A percentile compares a stretch with the other conserved stretches of the same genome.
These are phyloP conservation scores for Heterobasidion occidentale DNA, from an alignment of 1,284 basidiomycete species.

Conservation along the genomic window DNA sequence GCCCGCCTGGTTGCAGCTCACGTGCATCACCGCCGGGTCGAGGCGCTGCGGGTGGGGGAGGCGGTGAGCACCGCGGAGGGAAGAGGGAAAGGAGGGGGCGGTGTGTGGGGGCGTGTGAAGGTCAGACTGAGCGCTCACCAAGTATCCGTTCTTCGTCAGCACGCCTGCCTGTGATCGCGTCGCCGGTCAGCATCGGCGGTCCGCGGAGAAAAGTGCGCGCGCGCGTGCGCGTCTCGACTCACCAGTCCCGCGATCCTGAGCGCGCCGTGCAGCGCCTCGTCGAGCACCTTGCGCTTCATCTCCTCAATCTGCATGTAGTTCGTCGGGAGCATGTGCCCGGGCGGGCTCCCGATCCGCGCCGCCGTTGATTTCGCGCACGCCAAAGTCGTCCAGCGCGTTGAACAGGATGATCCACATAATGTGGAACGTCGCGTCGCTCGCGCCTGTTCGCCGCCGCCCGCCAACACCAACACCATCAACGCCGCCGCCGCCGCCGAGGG, in stretches of 20 bases:
- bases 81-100: background rate
- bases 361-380: slow-evolving; percentile 64
- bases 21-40: slow-evolving; percentile 80
- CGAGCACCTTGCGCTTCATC: slow-evolving; percentile 59
- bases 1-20: slow-evolving; percentile 77
- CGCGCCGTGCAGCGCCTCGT: slow-evolving; percentile 80
- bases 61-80: background rate
- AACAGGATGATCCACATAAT: slow-evolving; percentile 82
- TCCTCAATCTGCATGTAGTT: slow-evolving; percentile 47
- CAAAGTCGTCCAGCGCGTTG: slow-evolving; percentile 77
- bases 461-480: no score
- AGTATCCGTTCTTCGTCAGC: slow-evolving; percentile 75
- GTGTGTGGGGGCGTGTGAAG: background rate
- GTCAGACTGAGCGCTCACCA: slow-evolving; percentile 36
- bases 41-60: slow-evolving; percentile 39
- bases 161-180: slow-evolving; percentile 52
- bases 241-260: slow-evolving; percentile 81
- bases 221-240: slow-evolving; percentile 18
- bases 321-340: slow-evolving; percentile 22
- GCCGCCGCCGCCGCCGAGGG: no score
- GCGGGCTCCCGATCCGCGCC: slow-evolving; percentile 28
- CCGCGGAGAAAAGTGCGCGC: background rate
- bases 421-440: slow-evolving; percentile 86
- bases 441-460: slow-evolving; percentile 35
- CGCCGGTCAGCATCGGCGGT: background rate